Evolutionary conservation across 805 yeast species (phyloP).

Genomic region (Hanseniaspora clermontiae): DNA sequence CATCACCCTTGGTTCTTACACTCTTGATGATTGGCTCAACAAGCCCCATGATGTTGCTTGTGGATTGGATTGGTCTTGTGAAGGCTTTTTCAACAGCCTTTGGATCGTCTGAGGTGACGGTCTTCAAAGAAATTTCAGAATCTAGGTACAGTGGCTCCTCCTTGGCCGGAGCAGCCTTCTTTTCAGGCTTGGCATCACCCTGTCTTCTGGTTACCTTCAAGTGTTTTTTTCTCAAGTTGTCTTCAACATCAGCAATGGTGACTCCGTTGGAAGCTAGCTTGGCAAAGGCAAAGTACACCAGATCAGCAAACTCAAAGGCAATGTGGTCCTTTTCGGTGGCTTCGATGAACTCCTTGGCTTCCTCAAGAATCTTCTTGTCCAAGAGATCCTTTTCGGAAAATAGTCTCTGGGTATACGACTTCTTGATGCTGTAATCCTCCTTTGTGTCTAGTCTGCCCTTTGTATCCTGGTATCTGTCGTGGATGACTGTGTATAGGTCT

Average conservation of each 20-base stretch:
- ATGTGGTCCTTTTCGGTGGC: constrained; percentile 58
- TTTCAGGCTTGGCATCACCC: constrained; percentile 86
- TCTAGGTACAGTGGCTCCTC: constrained; percentile 20
- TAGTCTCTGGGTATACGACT: constrained; percentile 80
- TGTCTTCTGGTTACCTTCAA: constrained; percentile 80
- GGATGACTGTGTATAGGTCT: constrained; percentile 54
- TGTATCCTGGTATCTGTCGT: constrained; percentile 62
- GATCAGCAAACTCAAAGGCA: constrained; percentile 96
- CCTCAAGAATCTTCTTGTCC: constrained; percentile 83
- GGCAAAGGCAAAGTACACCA: constrained; percentile 62
- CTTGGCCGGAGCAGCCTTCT: constrained; percentile 18
- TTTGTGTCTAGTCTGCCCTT: constrained; percentile 36
- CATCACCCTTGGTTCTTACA: constrained; percentile 69
- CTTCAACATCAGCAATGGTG: constrained; percentile 65
- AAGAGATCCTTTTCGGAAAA: constrained; percentile 66
- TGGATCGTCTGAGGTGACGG: constrained; percentile 19
- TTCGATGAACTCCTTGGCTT: constrained; percentile 88
- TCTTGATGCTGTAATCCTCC: constrained; percentile 5
- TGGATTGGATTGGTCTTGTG: constrained; percentile 88
- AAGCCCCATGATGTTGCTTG: constrained; percentile 81
- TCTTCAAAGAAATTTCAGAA: constrained; percentile 23
- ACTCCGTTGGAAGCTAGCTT: constrained; percentile 72
- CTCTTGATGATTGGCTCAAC: constrained; percentile 80
- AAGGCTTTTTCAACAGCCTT: constrained; percentile 49
- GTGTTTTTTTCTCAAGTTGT: constrained; percentile 69